Percentiles rank a stretch among this genome's conserved stretches.
phyloP scores from a whole-genome alignment of 169 alveolate species.

The Cryptosporidium bovis region DNA sequence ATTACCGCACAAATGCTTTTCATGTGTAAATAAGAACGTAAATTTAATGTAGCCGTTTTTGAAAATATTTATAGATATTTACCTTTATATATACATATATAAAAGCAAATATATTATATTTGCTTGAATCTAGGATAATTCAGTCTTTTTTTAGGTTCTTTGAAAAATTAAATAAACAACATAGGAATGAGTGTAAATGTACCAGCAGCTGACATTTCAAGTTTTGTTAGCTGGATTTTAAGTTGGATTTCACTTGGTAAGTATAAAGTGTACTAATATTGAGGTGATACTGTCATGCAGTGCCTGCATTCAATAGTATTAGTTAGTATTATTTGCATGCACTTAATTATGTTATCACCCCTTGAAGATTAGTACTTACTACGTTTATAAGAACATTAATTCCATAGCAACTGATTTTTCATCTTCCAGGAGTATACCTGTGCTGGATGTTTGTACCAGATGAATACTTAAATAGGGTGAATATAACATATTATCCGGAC shows the following conservation, averaged over 20 bases:
- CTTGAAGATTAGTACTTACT: too few relatives aligned
- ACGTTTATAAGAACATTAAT: too few relatives aligned
- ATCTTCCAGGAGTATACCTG: constrained; percentile 14
- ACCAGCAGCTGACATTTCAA: constrained; percentile 55
- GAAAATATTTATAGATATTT: not conserved
- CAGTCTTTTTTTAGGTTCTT: not conserved
- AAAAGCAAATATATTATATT: not conserved
- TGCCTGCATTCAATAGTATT: too few relatives aligned
- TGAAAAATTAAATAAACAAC: not conserved
- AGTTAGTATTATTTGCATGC: too few relatives aligned
- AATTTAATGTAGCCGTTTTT: not conserved
- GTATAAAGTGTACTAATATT: not conserved
- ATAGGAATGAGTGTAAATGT: constrained; percentile 42
- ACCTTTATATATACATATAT: not conserved
- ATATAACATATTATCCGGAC: constrained; percentile 69
- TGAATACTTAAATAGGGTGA: constrained; percentile 24
- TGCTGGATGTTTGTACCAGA: constrained; percentile 73
- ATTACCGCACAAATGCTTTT: constrained; percentile 4
- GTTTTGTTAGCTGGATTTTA: constrained; percentile 70
- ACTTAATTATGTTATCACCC: too few relatives aligned
- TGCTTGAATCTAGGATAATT: not conserved
- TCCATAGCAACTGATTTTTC: not conserved
- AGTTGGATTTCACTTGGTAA: constrained; percentile 67
- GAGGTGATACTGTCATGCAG: too few relatives aligned
- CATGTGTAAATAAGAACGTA: not conserved